Evolutionary conservation across 2,329 filamentous ascomycete species (phyloP).

Genomic region (Diatrype stigma): DNA sequence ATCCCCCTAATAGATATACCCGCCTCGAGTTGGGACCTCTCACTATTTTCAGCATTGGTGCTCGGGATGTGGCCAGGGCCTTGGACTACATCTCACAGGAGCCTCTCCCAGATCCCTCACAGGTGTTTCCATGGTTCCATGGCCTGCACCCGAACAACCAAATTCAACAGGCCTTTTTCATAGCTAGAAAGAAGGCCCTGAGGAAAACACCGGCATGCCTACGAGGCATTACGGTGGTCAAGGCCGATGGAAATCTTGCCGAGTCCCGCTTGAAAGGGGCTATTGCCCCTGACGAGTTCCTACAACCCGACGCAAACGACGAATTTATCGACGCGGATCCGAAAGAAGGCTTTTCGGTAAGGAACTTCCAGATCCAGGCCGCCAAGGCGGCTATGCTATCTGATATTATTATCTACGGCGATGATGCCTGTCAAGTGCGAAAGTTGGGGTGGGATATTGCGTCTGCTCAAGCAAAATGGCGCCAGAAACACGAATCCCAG

Average conservation of each 20-base stretch:
- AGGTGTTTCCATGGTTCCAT: constrained; percentile 95
- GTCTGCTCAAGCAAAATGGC: constrained; percentile 72
- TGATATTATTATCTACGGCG: constrained; percentile 89
- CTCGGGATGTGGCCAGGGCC: constrained; percentile 64
- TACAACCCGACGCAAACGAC: constrained; percentile 48
- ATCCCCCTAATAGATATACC: constrained; percentile 65
- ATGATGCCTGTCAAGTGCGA: constrained; percentile 57
- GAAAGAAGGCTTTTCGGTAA: constrained; percentile 84
- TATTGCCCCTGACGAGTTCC: constrained; percentile 74
- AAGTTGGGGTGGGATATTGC: constrained; percentile 67
- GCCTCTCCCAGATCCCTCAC: constrained; percentile 76
- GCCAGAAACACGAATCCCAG: constrained; percentile 56
- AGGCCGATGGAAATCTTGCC: constrained; percentile 76
- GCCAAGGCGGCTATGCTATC: constrained; percentile 84
- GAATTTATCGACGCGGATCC: constrained; percentile 83
- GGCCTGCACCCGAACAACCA: constrained; percentile 86
- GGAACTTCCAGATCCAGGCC: constrained; percentile 95
- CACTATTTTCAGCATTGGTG: constrained; percentile 69
- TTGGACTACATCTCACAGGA: constrained; percentile 73
- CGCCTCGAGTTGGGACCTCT: constrained; percentile 47
- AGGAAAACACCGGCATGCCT: constrained; percentile 71
- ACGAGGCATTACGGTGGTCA: constrained; percentile 79
- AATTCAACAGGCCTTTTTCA: constrained; percentile 86
- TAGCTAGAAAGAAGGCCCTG: constrained; percentile 66
- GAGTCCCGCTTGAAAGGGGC: constrained; percentile 80